Conservation (phyloP, 306 rosid species). For the Aeschynomene evenia region DNA sequence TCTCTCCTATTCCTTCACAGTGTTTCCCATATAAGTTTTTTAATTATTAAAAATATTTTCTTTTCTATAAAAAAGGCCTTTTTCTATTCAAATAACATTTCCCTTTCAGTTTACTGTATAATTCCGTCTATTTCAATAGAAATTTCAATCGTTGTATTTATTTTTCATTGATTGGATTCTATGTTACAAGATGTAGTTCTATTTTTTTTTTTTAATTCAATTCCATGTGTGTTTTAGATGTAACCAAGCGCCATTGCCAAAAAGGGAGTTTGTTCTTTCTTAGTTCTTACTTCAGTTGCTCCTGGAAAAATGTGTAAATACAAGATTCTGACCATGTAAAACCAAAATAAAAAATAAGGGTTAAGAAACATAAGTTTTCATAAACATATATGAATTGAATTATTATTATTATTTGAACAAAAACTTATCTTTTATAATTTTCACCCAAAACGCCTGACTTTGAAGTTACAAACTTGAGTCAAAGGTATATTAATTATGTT, state of each 20-base stretch:
- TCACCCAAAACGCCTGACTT: not conserved
- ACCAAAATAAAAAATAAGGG: not conserved
- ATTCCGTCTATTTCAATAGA: not conserved
- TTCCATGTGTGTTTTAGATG: not conserved
- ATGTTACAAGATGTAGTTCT: not conserved
- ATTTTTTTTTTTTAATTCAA: not conserved
- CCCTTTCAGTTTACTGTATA: not conserved
- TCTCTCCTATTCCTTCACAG: not conserved
- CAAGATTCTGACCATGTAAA: not conserved
- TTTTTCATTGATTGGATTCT: not conserved
- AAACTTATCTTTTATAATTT: not conserved
- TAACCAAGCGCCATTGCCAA: not conserved
- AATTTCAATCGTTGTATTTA: not conserved
- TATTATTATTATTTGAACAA: not conserved
- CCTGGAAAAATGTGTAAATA: not conserved
- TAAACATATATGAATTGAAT: too few relatives aligned
- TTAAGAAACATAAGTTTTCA: too few relatives aligned
- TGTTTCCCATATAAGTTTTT: not conserved
- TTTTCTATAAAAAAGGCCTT: not conserved
- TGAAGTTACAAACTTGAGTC: not conserved
- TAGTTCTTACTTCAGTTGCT: not conserved
- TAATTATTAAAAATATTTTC: not conserved
- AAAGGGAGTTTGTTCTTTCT: not conserved
- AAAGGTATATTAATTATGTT: not conserved
- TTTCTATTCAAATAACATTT: not conserved